phyloP scores from a whole-genome alignment of 139 green algal species.

The Haematococcus lacustris region DNA sequence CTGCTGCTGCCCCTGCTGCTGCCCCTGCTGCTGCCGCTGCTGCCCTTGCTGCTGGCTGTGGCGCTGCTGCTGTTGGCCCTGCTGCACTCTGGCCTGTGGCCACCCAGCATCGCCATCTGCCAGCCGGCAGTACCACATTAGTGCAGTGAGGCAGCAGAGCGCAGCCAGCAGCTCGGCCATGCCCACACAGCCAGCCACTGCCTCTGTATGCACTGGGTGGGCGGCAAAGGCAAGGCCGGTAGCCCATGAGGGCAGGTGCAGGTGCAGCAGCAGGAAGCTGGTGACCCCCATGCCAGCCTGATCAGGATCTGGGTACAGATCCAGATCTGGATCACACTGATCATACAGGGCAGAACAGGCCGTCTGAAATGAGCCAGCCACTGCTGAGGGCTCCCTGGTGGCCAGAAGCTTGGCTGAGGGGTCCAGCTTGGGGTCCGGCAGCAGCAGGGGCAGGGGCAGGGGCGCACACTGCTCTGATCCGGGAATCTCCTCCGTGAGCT shows the following conservation, averaged over 20 bases:
- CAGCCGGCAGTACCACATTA: constrained; percentile 43
- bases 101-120: not conserved
- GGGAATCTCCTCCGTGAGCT: too few relatives aligned
- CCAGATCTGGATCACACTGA: too few relatives aligned
- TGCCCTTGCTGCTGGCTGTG: not conserved
- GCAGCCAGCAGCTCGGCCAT: constrained; percentile 64
- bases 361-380: too few relatives aligned
- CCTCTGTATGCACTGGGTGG: constrained; percentile 70
- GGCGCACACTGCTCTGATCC: too few relatives aligned
- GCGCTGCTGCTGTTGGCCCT: too few relatives aligned
- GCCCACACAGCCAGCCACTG: constrained; percentile 70
- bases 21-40: not conserved
- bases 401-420: too few relatives aligned
- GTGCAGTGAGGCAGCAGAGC: constrained; percentile 35
- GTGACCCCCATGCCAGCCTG: too few relatives aligned
- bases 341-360: too few relatives aligned
- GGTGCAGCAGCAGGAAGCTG: constrained; percentile 6
- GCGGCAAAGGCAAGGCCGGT: constrained; percentile 57
- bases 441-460: too few relatives aligned
- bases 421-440: too few relatives aligned
- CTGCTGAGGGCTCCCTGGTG: too few relatives aligned
- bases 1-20: not conserved
- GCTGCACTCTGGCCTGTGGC: not conserved
- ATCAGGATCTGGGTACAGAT: too few relatives aligned
- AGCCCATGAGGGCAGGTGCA: constrained; percentile 35